phyloP scores from a whole-genome alignment of 2,329 filamentous ascomycete species.

The Botrytis elliptica region DNA sequence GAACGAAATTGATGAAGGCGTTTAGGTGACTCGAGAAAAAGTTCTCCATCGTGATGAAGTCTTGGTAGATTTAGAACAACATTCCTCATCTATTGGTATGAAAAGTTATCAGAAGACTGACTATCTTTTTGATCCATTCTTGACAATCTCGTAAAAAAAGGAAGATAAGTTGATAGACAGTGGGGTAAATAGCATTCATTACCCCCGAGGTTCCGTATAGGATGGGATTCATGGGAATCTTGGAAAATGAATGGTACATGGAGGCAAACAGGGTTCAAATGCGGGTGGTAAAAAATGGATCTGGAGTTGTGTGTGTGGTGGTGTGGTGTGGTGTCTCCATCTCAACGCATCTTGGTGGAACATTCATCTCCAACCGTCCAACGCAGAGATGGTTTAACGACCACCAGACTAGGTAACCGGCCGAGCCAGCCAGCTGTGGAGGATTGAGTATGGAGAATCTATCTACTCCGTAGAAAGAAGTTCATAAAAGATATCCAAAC shows the following conservation, averaged over 20 bases:
- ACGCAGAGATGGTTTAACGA: neutral
- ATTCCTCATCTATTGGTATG: neutral
- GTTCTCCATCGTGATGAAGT: neutral
- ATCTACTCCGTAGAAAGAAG: neutral
- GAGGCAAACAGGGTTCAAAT: neutral
- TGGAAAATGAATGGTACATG: neutral
- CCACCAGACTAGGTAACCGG: neutral
- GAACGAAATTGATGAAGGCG: neutral
- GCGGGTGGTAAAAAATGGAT: slow-evolving; percentile 6
- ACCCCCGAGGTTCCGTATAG: neutral
- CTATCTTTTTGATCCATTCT: neutral
- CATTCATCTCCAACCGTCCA: slow-evolving; percentile 6
- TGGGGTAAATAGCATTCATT: slow-evolving; percentile 5
- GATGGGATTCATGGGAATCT: slow-evolving; percentile 13
- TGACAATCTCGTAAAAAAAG: neutral
- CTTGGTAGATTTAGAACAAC: neutral
- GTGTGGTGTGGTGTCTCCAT: neutral
- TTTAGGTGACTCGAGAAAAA: neutral
- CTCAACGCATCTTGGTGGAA: slow-evolving; percentile 6
- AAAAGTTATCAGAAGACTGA: neutral
- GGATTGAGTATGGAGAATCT: neutral
- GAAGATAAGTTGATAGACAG: slow-evolving; percentile 6
- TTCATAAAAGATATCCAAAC: neutral
- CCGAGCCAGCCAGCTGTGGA: neutral
- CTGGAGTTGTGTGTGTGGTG: neutral